Evolutionary conservation across 2,329 filamentous ascomycete genomes (phyloP).

Genomic region (Drechmeria coniospora): DNA sequence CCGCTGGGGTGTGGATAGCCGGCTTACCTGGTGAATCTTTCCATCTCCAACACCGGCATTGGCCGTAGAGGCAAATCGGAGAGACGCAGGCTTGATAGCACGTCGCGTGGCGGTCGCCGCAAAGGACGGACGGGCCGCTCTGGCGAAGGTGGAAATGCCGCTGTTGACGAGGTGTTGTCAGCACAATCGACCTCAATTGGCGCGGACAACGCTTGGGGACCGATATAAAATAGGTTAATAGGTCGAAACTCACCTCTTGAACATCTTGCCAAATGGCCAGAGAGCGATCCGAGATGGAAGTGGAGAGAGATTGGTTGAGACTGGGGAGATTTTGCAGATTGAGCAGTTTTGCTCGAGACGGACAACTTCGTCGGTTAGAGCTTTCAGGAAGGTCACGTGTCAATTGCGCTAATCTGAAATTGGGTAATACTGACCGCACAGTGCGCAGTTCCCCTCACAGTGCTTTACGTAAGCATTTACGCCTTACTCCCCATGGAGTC

Average conservation of each 20-base stretch:
- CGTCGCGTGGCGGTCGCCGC: constrained; percentile 40
- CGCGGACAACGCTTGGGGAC: constrained; percentile 8
- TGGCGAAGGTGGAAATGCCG: constrained; percentile 50
- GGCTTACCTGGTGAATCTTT: constrained; percentile 53
- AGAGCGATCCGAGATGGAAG: constrained; percentile 46
- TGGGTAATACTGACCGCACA: constrained; percentile 1
- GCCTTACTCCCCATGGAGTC: no score
- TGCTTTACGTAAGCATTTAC: no score
- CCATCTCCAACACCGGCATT: constrained; percentile 44
- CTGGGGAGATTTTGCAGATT: constrained; percentile 33
- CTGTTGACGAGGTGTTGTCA: constrained; percentile 27
- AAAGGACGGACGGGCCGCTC: constrained; percentile 46
- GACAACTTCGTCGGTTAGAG: constrained; percentile 28
- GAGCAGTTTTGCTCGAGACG: constrained; percentile 32
- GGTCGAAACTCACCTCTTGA: constrained; percentile 55
- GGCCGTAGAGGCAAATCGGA: constrained; percentile 41
- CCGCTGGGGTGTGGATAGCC: constrained; percentile 2
- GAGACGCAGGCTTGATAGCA: constrained; percentile 39
- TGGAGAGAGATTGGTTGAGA: constrained; percentile 39
- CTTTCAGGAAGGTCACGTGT: constrained; percentile 26
- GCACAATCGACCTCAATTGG: constrained; percentile 38
- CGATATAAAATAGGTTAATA: constrained; percentile 13
- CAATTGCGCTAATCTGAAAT: constrained; percentile 16
- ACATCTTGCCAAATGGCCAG: constrained; percentile 62
- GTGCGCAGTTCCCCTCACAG: no score